phyloP scores from a whole-genome alignment of 805 yeast genomes.

The Saturnispora diversa region DNA sequence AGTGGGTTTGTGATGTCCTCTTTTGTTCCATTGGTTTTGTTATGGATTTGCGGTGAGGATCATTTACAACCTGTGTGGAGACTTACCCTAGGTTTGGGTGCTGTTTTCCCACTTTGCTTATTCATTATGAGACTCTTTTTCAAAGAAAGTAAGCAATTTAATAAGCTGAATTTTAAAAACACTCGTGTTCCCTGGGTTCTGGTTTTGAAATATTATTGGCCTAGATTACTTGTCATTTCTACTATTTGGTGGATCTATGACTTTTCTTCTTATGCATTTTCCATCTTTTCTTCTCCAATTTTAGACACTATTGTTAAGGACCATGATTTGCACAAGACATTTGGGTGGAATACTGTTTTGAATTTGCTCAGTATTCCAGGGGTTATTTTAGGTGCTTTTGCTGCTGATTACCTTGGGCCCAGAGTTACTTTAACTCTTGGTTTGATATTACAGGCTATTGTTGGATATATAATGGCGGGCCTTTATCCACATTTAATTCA shows the following conservation, averaged over 20 bases:
- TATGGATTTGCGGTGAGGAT: constrained; percentile 69
- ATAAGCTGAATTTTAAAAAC: constrained; percentile 59
- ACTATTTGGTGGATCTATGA: constrained; percentile 89
- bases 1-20: constrained; percentile 75
- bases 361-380: constrained; percentile 89
- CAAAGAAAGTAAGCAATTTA: constrained; percentile 64
- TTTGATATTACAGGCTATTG: constrained; percentile 59
- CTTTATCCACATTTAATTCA: constrained; percentile 45
- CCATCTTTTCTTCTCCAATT: constrained; percentile 72
- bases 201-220: constrained; percentile 76
- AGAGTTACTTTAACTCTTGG: constrained; percentile 68
- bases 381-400: constrained; percentile 70
- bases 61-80: constrained; percentile 87
- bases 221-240: constrained; percentile 61
- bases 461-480: constrained; percentile 83
- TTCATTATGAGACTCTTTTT: constrained; percentile 71
- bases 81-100: constrained; percentile 82
- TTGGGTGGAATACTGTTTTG: constrained; percentile 90
- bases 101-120: constrained; percentile 72
- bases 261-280: constrained; percentile 80
- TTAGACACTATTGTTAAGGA: constrained; percentile 50
- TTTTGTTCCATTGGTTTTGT: constrained; percentile 75
- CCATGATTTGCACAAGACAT: constrained; percentile 57
- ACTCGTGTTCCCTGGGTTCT: constrained; percentile 58
- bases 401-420: constrained; percentile 86